Base-by-base conservation (phyloP, 352 stramenopile genomes). In the Thalassiosira livingstoniorum region DNA sequence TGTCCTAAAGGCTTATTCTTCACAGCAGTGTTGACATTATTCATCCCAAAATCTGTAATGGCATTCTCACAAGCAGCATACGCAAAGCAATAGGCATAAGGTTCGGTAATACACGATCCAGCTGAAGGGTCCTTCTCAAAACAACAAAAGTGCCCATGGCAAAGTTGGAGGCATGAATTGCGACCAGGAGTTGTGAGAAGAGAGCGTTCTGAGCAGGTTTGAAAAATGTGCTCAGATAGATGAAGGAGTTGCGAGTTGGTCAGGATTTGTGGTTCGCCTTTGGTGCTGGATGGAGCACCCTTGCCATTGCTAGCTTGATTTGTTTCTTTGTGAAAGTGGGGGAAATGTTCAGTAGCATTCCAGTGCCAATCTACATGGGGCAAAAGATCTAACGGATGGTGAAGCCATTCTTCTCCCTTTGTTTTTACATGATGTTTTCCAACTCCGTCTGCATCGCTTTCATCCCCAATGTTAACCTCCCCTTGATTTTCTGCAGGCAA, bases 11-110 rank as follows among this genome's bases (percentile, higher is more conserved):
- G n/a, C 34, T 63, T 74, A 11, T 35, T 43, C 21, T n/a, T 65
- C 18, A n/a, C 32, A 21, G 5, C 15, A 2, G 27, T 42, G 35
- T 78, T 77, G 37, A 51, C 45, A 43, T 83, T 83, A 37, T 11
- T 78, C 67, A 83, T 78, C 62, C 31, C 23, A 67, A 83, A 83
- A 37, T 83, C 75, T 2, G 15, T 21, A 27, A 83, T 62, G 31
- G 43, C 58, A 62, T 77, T 83, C 66, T 83, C 75, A 51, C 75
- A 83, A 23, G 75, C 64, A 5, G 75, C 75, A 54, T 83, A 83
- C 0, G 45, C 75, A 67, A 76, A 83, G 35, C 75, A 83, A 32
- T 83, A 83, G 27, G 58, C 68, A 35, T 83, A 68, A 2, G 35
- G 25, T 4, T 61, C 42, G 15, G 61, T 7, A 1, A 83, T 60